Conservation (phyloP, 1,284 basidiomycete genomes). For the Stygiomarasmius scandens region DNA sequence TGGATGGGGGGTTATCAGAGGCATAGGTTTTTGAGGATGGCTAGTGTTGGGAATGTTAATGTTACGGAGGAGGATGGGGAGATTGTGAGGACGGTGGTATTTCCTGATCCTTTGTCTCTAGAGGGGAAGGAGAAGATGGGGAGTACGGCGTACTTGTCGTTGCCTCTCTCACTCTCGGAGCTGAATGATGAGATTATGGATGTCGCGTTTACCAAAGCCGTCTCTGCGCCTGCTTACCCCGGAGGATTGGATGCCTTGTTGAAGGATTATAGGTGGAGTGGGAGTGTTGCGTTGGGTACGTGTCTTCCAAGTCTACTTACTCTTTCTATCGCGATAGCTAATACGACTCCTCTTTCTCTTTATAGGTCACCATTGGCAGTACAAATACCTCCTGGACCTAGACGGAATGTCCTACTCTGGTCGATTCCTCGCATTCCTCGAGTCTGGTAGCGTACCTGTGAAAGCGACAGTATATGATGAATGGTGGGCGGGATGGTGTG, state of each 20-base stretch:
- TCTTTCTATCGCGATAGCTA: too few relatives aligned
- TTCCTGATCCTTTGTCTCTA: constrained; percentile 57
- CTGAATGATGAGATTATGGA: constrained; percentile 89
- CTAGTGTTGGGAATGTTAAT: constrained; percentile 26
- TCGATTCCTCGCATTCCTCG: constrained; percentile 84
- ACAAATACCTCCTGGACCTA: constrained; percentile 90
- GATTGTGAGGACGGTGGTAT: constrained; percentile 50
- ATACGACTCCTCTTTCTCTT: too few relatives aligned
- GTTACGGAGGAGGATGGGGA: not conserved
- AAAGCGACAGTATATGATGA: constrained; percentile 91
- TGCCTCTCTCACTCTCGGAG: constrained; percentile 58
- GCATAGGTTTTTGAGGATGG: constrained; percentile 85
- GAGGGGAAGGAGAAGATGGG: too few relatives aligned
- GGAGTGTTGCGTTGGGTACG: constrained; percentile 73
- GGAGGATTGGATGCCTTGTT: constrained; percentile 79
- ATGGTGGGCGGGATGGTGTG: constrained; percentile 84
- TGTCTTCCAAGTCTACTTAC: too few relatives aligned
- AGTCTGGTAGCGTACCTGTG: constrained; percentile 85
- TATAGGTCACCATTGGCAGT: constrained; percentile 90
- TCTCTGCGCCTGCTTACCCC: constrained; percentile 71
- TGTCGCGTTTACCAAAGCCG: constrained; percentile 82
- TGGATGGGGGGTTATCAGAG: constrained; percentile 86
- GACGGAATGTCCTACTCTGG: constrained; percentile 97
- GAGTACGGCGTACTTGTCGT: constrained; percentile 52
- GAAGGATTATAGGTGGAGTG: constrained; percentile 72